phyloP scores from a whole-genome alignment of 2,329 filamentous ascomycete species.

The Penicillium sp. region DNA sequence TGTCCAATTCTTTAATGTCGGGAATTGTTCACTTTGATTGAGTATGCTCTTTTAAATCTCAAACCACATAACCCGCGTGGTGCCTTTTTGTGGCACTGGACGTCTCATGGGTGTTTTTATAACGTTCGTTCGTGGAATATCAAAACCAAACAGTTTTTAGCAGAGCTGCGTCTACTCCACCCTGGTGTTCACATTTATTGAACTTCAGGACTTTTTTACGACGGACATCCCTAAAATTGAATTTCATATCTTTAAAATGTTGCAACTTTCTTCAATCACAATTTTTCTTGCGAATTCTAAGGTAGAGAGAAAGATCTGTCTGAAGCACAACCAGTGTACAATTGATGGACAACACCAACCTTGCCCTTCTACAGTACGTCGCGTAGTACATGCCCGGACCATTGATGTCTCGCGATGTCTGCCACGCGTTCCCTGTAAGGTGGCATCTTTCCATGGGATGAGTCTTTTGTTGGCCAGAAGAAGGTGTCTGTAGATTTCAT shows the following conservation, averaged over 20 bases:
- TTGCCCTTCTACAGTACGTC: too few relatives aligned
- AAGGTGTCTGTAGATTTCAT: too few relatives aligned
- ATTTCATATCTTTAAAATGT: neutral
- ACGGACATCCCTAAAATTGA: constrained; percentile 40
- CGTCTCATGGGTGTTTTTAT: constrained; percentile 43
- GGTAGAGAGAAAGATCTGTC: too few relatives aligned
- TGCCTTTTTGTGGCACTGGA: constrained; percentile 29
- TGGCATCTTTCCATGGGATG: too few relatives aligned
- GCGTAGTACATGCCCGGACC: too few relatives aligned
- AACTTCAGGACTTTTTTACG: constrained; percentile 49
- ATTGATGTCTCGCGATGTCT: too few relatives aligned
- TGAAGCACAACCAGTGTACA: too few relatives aligned
- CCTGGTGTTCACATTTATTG: constrained; percentile 45
- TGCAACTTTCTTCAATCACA: too few relatives aligned
- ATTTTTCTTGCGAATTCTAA: too few relatives aligned
- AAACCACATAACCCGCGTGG: constrained; percentile 30
- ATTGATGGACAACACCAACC: too few relatives aligned
- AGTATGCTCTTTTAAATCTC: neutral
- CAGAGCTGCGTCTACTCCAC: constrained; percentile 54
- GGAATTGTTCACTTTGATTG: constrained; percentile 6
- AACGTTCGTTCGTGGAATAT: constrained; percentile 50
- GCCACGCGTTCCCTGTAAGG: too few relatives aligned
- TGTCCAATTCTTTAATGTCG: constrained; percentile 9
- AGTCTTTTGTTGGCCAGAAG: too few relatives aligned
- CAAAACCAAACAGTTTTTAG: constrained; percentile 52